Conservation (phyloP, 2,329 filamentous ascomycete genomes). For the Fusarium sp. region DNA sequence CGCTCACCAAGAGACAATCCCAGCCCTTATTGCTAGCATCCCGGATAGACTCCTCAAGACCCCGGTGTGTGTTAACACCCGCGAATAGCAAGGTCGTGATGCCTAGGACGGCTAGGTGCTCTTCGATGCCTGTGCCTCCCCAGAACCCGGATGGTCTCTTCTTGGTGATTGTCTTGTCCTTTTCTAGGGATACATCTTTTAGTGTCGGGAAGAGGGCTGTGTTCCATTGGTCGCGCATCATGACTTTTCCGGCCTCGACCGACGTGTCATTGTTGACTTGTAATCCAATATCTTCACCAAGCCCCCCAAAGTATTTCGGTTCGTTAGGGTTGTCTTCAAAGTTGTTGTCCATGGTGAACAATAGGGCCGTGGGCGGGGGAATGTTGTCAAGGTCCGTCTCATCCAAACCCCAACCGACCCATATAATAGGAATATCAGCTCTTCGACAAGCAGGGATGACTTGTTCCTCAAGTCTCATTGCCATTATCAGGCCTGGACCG, state of each 20-base stretch:
- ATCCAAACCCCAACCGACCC: neutral
- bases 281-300: neutral
- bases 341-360: neutral
- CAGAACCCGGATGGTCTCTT: neutral
- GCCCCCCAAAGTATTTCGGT: neutral
- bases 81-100: neutral
- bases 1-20: neutral
- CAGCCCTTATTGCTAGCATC: neutral
- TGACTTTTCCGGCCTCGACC: neutral
- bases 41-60: neutral
- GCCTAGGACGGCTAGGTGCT: neutral
- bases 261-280: neutral
- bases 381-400: neutral
- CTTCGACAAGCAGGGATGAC: neutral
- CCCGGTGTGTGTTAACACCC: neutral
- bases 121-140: neutral
- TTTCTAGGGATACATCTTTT: neutral
- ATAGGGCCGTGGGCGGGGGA: neutral
- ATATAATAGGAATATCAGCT: neutral
- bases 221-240: slow-evolving; percentile 1
- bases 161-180: neutral
- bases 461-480: neutral
- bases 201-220: neutral
- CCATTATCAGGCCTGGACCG: neutral
- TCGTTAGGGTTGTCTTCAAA: neutral